Evolutionary conservation across 345 rosid species (phyloP), one percentile per base, ranked within the genome.

Genomic region (Populus euphratica): DNA sequence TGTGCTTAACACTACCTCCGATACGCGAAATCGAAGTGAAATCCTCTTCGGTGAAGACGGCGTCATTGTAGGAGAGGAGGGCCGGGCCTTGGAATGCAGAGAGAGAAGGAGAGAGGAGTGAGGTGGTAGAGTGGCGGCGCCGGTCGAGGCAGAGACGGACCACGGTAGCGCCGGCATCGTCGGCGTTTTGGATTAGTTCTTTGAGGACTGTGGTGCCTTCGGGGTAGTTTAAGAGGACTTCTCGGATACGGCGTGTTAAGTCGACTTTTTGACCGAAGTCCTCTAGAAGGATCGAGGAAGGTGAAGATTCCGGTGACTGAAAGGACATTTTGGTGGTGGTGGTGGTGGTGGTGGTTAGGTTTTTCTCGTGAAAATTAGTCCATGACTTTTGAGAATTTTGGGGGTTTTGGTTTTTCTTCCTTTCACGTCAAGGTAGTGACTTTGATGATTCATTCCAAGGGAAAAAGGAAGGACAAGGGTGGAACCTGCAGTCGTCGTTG

Each of bases 261-360:
- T 94, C 98, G 31, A 94, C 98, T 82, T 93, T 94, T 82, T 94
- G 98, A 73, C 98, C 98, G 86, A 94, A 94, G 89, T 94, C 98
- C 81, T 94, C 98, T 11, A 94, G 87, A 73, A 93, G 79, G 76
- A 89, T 69, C 68, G 90, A 76, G 36, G 78, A 83, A 70, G 80
- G 74, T 3, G 82, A 50, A 80, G 89, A 86, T 50, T 78, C 83
- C 73, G 80, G 76, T 3, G 82, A 44, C 80, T 88, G 88, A 18
- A 91, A 83, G 73, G 70, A 47, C 29, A 29, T 16, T 63, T 10
- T 29, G 69, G 43, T 35, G 1, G 68, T 18, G 69, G 69, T 35
- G 1, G 68, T 18, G 69, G 69, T 27, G 35, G 69, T 18, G 69
- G 38, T 17, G 68, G 69, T 66, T 35, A 35, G 20, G 36, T 11